A percentile compares a stretch with the other conserved stretches of the same genome.
Evolutionary conservation across 352 stramenopile genomes (phyloP).

Genomic region (Phytophthora constricta): DNA sequence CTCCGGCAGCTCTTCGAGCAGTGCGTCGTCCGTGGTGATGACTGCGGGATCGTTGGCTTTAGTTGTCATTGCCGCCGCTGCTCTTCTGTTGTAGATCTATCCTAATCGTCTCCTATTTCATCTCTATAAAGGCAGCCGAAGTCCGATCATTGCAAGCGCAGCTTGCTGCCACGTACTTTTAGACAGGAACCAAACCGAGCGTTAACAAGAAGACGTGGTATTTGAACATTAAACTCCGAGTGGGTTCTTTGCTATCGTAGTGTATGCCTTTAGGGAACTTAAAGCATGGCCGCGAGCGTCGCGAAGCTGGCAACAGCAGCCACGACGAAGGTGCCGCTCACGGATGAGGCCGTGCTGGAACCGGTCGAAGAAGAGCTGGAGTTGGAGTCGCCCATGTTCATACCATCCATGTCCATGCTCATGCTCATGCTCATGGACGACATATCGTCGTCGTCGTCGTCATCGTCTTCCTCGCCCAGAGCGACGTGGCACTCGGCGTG

Average conservation of each 20-base stretch:
- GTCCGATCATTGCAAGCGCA: too few relatives aligned
- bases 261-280: not conserved
- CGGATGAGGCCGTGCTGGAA: constrained; percentile 26
- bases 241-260: not conserved
- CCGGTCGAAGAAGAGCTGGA: constrained; percentile 18
- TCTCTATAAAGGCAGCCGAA: not conserved
- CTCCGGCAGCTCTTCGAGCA: constrained; percentile 10
- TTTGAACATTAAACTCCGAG: not conserved
- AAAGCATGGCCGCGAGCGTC: constrained; percentile 17
- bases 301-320: constrained; percentile 11
- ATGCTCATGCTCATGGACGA: constrained; percentile 25
- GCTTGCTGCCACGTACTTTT: not conserved
- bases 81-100: constrained; percentile 25
- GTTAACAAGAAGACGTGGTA: not conserved
- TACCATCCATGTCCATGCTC: constrained; percentile 29
- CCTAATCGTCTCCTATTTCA: too few relatives aligned
- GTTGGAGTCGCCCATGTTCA: constrained; percentile 4
- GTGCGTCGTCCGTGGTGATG: constrained; percentile 22
- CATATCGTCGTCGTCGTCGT: constrained; percentile 27
- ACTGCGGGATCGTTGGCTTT: constrained; percentile 22
- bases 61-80: constrained; percentile 18
- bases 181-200: too few relatives aligned
- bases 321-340: constrained; percentile 7
- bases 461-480: constrained; percentile 28
- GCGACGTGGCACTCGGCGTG: constrained; percentile 55